These are phyloP conservation scores for Haplographium delicatum DNA, from an alignment of 495 filamentous ascomycete species.

Conservation along the genomic window DNA sequence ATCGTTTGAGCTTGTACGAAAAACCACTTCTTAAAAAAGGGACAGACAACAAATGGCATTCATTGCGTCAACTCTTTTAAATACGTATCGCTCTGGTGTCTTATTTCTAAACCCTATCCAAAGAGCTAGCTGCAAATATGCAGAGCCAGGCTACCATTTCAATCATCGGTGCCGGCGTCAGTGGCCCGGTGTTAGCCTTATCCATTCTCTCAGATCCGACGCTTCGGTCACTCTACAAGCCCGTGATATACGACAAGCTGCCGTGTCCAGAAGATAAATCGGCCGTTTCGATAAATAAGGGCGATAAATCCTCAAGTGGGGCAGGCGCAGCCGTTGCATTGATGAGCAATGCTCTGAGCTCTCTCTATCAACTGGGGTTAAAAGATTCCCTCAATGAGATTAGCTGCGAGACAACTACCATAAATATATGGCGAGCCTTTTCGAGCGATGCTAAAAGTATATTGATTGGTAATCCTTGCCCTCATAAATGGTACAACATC, in stretches of 20 bases:
- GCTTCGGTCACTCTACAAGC: neutral
- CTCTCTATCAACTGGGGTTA: constrained; percentile 11
- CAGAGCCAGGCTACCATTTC: constrained; percentile 49
- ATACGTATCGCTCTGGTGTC: too few relatives aligned
- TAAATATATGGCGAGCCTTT: constrained; percentile 8
- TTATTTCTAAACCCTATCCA: too few relatives aligned
- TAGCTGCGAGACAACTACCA: constrained; percentile 9
- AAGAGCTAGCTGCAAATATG: too few relatives aligned
- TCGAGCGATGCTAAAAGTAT: too few relatives aligned
- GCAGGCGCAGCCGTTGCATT: constrained; percentile 13
- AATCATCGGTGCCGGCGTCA: constrained; percentile 42
- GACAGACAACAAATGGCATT: too few relatives aligned
- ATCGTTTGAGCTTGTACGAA: too few relatives aligned
- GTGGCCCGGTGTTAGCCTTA: constrained; percentile 41
- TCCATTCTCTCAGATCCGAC: constrained; percentile 28
- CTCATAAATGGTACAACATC: too few relatives aligned
- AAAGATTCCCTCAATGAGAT: neutral
- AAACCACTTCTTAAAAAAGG: too few relatives aligned
- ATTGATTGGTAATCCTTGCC: too few relatives aligned
- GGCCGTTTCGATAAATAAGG: neutral
- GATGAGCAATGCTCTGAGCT: constrained; percentile 5
- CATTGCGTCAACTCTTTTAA: too few relatives aligned
- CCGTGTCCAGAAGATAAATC: neutral
- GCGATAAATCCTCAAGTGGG: too few relatives aligned
- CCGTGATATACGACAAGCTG: constrained; percentile 10